A percentile compares a stretch with the other conserved stretches of the same genome.
Conservation (phyloP, 805 yeast genomes). For the Lachancea quebecensis region DNA sequence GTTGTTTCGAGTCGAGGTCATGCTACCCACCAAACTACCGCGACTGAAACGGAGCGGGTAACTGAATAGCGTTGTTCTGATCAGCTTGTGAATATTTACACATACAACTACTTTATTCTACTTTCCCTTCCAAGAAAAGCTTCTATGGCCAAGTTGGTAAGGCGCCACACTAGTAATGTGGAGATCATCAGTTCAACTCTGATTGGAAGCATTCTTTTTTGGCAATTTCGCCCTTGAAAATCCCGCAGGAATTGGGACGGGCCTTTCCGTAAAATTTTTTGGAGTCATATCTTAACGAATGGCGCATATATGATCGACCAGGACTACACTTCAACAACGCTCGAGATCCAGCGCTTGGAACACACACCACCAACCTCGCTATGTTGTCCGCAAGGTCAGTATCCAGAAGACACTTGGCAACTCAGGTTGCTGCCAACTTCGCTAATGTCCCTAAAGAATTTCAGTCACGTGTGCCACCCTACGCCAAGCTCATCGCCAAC, state of each 20-base stretch:
- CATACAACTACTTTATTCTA: neutral
- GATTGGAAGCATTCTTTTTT: conserved; percentile 51
- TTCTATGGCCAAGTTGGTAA: conserved; percentile 67
- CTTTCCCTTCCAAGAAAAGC: conserved; percentile 22
- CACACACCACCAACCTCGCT: neutral
- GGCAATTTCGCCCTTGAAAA: neutral
- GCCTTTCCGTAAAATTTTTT: too few species aligned
- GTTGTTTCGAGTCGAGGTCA: too few species aligned
- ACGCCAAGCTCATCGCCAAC: conserved; percentile 61
- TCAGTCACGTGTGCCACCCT: conserved; percentile 79
- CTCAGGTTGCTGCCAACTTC: conserved; percentile 11
- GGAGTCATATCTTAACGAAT: too few species aligned
- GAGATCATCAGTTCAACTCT: conserved; percentile 77
- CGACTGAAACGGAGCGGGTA: too few species aligned
- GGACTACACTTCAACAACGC: neutral
- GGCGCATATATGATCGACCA: neutral
- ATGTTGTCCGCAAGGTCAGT: conserved; percentile 24
- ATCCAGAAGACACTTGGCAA: conserved; percentile 21
- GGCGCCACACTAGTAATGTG: conserved; percentile 88
- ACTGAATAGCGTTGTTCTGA: too few species aligned
- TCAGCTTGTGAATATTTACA: too few species aligned
- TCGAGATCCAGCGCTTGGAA: neutral
- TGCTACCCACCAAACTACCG: too few species aligned
- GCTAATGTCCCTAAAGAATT: conserved; percentile 51
- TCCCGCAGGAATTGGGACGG: neutral